Evolutionary conservation across 176 grass and related monocot species (phyloP).

Genomic region (Typha latifolia): DNA sequence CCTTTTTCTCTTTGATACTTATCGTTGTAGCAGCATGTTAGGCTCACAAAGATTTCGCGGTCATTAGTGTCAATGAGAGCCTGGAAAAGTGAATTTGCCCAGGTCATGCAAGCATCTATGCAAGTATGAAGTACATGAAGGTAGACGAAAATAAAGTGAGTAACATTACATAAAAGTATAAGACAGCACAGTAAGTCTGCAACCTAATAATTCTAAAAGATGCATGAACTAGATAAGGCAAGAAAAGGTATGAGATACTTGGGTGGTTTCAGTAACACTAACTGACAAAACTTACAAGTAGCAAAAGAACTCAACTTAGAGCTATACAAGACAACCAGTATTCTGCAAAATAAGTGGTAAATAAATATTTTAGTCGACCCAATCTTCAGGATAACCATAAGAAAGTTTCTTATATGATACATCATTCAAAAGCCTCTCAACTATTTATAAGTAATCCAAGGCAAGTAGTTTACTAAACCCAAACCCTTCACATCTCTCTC

Average conservation of each 20-base stretch:
- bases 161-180: not conserved
- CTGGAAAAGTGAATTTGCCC: slow-evolving; percentile 29
- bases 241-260: too few species aligned
- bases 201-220: not conserved
- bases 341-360: not conserved
- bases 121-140: too few species aligned
- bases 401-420: not conserved
- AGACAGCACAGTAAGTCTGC: not conserved
- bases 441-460: too few species aligned
- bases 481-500: too few species aligned
- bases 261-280: too few species aligned
- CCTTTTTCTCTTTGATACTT: slow-evolving; percentile 67
- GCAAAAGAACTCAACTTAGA: too few species aligned
- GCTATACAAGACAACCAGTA: not conserved
- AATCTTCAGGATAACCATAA: not conserved
- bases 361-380: not conserved
- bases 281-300: too few species aligned
- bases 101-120: too few species aligned
- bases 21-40: slow-evolving; percentile 83
- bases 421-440: not conserved
- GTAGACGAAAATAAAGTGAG: not conserved
- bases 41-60: slow-evolving; percentile 76
- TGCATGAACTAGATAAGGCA: too few species aligned
- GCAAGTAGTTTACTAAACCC: too few species aligned
- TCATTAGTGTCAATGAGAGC: slow-evolving; percentile 87